Base-by-base conservation (phyloP, 2,329 filamentous ascomycete genomes). In the Cladorrhinum sp. region DNA sequence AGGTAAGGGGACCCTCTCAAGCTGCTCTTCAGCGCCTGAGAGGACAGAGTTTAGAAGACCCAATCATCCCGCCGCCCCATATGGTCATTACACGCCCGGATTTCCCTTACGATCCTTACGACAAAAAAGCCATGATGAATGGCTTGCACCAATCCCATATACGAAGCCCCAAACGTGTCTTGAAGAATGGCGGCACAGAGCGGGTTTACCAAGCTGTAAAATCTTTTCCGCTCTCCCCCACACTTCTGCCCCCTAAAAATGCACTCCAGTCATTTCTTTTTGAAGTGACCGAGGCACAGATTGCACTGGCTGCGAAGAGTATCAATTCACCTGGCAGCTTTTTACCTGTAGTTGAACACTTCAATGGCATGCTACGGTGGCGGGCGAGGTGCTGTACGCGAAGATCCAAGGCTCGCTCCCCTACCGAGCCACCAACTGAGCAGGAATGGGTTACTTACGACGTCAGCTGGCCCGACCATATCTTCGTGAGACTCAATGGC, bases 401-500 rank as follows among this genome's bases (percentile, higher is more conserved):
- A 36, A 55, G 45, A 36, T 18, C 5, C 10, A 67, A 70, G 53
- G 58, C 67, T 0, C 55, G 57, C 38, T 64, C 25, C 61, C 55
- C 63, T 51, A 52, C 56, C 54, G 38, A 61, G 9, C 72, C 71
- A 52, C 63, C 78, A 1, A 64, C 71, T 2, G 78, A 85, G 41
- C 70, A 77, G 7, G 73, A 77, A 1, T 96, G 92, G 91, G 78
- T 82, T 5, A 77, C 80, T 1, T 73, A 78, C n/a, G 83, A 88
- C 32, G 88, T 83, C 5, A 70, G 73, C 22, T 97, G 92, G 92
- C 91, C 92, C 0, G 78, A 82, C 36, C 82, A 84, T 55, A 78
- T 92, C 0, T 91, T 87, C 62, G 79, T 93, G 62, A 78, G 81
- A 16, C 72, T 96, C 62, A 96, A 96, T 66, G 78, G 73, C 0